Evolutionary conservation across 139 green algal species (phyloP).

Genomic region (Spirogloea muscicola): DNA sequence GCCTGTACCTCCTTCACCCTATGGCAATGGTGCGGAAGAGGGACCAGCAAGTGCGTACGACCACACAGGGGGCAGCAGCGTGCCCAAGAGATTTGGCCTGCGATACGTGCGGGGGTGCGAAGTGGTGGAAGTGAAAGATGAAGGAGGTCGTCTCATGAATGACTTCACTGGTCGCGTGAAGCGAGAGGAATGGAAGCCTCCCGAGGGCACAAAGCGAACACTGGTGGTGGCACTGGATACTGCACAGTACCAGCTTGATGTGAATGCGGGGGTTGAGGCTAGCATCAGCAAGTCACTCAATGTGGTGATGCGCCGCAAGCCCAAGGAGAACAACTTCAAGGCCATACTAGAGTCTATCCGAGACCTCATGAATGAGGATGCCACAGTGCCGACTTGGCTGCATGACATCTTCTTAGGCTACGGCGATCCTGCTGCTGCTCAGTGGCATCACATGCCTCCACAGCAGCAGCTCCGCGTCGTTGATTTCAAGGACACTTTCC

Average conservation of each 20-base stretch:
- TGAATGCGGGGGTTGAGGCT: conserved; percentile 30
- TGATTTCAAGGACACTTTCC: conserved; percentile 97
- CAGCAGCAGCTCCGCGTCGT: conserved; percentile 57
- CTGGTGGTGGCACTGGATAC: conserved; percentile 80
- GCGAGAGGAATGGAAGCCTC: conserved; percentile 62
- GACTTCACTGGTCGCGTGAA: conserved; percentile 81
- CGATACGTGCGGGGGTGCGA: conserved; percentile 78
- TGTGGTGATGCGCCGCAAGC: conserved; percentile 79
- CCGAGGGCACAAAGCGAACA: conserved; percentile 69
- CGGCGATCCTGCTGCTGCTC: conserved; percentile 75
- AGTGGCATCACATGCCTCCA: conserved; percentile 33
- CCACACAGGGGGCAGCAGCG: not conserved
- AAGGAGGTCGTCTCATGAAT: conserved; percentile 81
- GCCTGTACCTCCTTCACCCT: not conserved
- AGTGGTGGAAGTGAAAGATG: conserved; percentile 70
- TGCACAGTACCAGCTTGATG: conserved; percentile 91
- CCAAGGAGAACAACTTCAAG: conserved; percentile 99
- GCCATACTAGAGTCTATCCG: conserved; percentile 86
- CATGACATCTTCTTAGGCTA: conserved; percentile 97
- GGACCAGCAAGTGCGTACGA: not conserved
- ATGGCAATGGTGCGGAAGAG: conserved; percentile 1
- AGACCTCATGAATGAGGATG: conserved; percentile 86
- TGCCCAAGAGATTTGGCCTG: conserved; percentile 65
- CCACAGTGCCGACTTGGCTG: conserved; percentile 83
- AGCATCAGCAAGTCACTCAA: conserved; percentile 77